Percentiles rank a stretch among this genome's conserved stretches.
phyloP scores from a whole-genome alignment of 352 stramenopile species.

The Phytophthora vignae region DNA sequence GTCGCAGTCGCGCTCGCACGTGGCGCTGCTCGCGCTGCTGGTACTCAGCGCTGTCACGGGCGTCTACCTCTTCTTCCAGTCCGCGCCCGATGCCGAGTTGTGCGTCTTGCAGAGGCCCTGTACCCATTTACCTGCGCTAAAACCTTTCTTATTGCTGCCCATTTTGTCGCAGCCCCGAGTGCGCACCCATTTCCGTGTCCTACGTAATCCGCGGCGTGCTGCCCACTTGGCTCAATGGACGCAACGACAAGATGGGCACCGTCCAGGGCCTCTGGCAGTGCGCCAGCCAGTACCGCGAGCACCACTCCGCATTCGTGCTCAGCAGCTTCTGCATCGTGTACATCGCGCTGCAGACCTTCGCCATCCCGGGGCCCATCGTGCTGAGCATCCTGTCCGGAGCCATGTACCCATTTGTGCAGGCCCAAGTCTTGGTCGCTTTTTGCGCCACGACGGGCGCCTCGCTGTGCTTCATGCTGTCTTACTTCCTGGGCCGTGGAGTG shows the following conservation, averaged over 20 bases:
- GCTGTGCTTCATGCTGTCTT: constrained; percentile 87
- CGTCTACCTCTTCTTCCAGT: constrained; percentile 79
- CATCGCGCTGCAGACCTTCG: constrained; percentile 88
- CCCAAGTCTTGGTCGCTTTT: constrained; percentile 83
- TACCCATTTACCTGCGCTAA: background rate
- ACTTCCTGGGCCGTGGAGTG: constrained; percentile 80
- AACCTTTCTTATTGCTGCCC: background rate
- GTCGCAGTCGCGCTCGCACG: constrained; percentile 40
- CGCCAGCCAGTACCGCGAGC: constrained; percentile 78
- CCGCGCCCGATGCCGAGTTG: constrained; percentile 70
- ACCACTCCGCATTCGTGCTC: constrained; percentile 78
- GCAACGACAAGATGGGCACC: constrained; percentile 88
- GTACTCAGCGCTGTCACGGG: constrained; percentile 43
- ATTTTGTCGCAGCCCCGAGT: constrained; percentile 53
- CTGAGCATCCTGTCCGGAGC: constrained; percentile 89
- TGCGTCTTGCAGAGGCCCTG: constrained; percentile 38
- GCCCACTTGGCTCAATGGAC: constrained; percentile 79
- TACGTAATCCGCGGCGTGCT: constrained; percentile 85
- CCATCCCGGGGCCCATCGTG: constrained; percentile 88
- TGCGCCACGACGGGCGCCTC: constrained; percentile 85
- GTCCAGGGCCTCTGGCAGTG: constrained; percentile 81
- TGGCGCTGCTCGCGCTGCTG: constrained; percentile 54
- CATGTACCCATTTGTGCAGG: constrained; percentile 86
- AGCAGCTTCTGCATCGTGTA: constrained; percentile 89
- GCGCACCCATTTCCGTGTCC: constrained; percentile 72